Percentiles rank a stretch among this genome's conserved stretches.
Evolutionary conservation across 352 stramenopile species (phyloP).

Genomic region (Albugo candida): DNA sequence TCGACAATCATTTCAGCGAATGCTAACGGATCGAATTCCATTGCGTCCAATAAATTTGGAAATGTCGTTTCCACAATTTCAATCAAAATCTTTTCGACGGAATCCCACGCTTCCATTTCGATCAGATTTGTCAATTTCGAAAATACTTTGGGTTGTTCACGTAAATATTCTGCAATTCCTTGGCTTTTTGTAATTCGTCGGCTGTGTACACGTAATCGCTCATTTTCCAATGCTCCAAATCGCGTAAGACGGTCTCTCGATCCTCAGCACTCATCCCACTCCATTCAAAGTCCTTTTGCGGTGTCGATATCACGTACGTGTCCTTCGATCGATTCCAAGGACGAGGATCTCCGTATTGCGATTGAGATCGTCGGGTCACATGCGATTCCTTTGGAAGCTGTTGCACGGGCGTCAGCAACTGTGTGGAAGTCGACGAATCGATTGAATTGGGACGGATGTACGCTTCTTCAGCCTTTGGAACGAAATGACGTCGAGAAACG

Average conservation of each 20-base stretch:
- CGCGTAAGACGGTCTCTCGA: slow-evolving; percentile 31
- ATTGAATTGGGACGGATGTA: not conserved
- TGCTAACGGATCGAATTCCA: slow-evolving; percentile 55
- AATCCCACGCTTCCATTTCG: slow-evolving; percentile 12
- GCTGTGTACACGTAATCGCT: slow-evolving; percentile 62
- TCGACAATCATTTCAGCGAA: slow-evolving; percentile 50
- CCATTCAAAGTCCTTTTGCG: slow-evolving; percentile 4
- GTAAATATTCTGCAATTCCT: slow-evolving; percentile 19
- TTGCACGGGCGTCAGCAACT: not conserved
- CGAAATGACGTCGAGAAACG: not conserved
- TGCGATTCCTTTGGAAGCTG: not conserved
- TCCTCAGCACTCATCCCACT: slow-evolving; percentile 29
- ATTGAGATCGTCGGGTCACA: not conserved
- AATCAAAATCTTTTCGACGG: slow-evolving; percentile 35
- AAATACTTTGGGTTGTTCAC: not conserved
- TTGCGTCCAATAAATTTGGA: slow-evolving; percentile 44
- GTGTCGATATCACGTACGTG: not conserved
- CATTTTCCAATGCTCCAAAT: slow-evolving; percentile 27
- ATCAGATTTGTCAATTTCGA: slow-evolving; percentile 3
- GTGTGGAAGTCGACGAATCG: not conserved
- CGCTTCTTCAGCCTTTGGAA: not conserved
- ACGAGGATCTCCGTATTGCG: not conserved
- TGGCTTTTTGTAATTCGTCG: slow-evolving; percentile 42
- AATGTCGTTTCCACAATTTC: slow-evolving; percentile 46
- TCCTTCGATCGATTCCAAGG: slow-evolving; percentile 1